Evolutionary conservation across 495 filamentous ascomycete species (phyloP).

Genomic region (Hyaloscypha variabilis): DNA sequence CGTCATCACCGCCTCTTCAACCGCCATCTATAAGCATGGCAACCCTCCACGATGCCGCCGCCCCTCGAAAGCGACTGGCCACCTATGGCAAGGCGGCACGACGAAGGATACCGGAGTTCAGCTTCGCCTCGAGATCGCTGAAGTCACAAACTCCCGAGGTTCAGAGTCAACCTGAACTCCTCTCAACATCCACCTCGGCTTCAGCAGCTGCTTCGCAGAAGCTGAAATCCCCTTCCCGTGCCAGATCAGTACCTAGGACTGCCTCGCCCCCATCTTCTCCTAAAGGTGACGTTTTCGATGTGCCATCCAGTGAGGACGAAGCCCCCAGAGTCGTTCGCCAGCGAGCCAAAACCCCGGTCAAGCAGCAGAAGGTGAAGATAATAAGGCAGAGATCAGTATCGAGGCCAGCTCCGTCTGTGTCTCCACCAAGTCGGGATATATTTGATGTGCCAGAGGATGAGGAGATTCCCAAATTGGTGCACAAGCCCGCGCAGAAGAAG

Average conservation of each 20-base stretch:
- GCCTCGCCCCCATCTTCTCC: neutral
- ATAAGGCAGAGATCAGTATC: constrained; percentile 11
- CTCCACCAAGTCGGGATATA: constrained; percentile 8
- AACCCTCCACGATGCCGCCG: constrained; percentile 26
- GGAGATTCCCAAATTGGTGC: neutral
- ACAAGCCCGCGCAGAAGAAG: constrained; percentile 6
- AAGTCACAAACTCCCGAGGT: constrained; percentile 26
- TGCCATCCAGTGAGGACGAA: constrained; percentile 13
- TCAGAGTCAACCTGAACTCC: constrained; percentile 1
- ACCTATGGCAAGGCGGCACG: constrained; percentile 51
- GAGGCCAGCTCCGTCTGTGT: neutral
- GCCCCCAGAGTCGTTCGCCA: neutral
- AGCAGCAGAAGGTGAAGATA: neutral
- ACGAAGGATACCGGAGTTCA: constrained; percentile 34
- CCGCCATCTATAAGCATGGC: constrained; percentile 31
- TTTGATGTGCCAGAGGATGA: constrained; percentile 18
- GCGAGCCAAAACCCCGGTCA: neutral
- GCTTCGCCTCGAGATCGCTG: constrained; percentile 17
- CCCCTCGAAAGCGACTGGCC: constrained; percentile 42
- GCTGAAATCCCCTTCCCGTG: neutral
- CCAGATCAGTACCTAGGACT: neutral
- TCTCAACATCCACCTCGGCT: neutral
- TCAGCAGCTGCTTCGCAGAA: neutral
- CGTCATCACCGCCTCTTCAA: neutral
- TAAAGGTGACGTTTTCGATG: constrained; percentile 5